Evolutionary conservation across 768 basidiomycete genomes (phyloP).

Genomic region (Brasilioporus rufonigricans): DNA sequence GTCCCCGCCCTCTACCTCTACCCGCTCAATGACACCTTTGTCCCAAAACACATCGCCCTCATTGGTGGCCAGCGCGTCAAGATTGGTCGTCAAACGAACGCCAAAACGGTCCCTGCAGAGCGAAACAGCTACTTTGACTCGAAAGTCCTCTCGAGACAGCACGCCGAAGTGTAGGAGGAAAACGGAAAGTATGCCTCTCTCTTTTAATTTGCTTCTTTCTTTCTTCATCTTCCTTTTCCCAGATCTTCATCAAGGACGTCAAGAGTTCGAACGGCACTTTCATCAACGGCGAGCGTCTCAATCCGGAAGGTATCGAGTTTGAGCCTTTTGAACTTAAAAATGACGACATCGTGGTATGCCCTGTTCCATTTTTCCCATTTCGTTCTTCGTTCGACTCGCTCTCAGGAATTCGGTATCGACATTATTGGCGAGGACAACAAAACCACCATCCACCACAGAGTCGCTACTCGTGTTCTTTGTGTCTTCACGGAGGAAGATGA

Average conservation of each 20-base stretch:
- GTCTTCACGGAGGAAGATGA: constrained; percentile 86
- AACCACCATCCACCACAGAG: constrained; percentile 97
- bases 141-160: constrained; percentile 90
- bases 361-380: not conserved
- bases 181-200: constrained; percentile 64
- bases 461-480: constrained; percentile 91
- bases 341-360: constrained; percentile 91
- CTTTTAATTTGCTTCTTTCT: not conserved
- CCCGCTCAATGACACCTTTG: constrained; percentile 92
- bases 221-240: constrained; percentile 10
- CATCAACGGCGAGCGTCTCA: constrained; percentile 93
- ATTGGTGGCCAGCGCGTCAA: constrained; percentile 63
- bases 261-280: constrained; percentile 98
- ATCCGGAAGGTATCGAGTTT: constrained; percentile 84
- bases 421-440: constrained; percentile 98
- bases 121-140: constrained; percentile 97
- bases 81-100: constrained; percentile 95
- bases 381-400: constrained; percentile 5
- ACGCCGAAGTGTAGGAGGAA: constrained; percentile 99
- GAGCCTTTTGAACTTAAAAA: constrained; percentile 92
- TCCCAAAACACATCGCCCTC: constrained; percentile 92
- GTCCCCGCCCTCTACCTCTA: constrained; percentile 67
- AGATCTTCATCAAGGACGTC: constrained; percentile 99
- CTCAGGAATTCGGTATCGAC: constrained; percentile 97
- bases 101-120: constrained; percentile 89